Evolutionary conservation across 2,329 filamentous ascomycete species (phyloP), one percentile per base, ranked within the genome.

Genomic region (Fusarium musae): DNA sequence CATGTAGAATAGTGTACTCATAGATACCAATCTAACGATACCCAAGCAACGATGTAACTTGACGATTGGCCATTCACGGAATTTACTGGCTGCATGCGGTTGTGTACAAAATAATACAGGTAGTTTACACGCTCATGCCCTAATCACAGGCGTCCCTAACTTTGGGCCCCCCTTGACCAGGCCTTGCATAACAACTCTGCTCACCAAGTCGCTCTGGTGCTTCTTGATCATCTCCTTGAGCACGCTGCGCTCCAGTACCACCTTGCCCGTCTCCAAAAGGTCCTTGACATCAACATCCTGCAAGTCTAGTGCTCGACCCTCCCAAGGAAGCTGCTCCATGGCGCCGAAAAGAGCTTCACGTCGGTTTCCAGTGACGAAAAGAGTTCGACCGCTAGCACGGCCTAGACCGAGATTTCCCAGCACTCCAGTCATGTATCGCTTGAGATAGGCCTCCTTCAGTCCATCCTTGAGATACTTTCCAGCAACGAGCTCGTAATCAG

Each of bases 201-300:
- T 83, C 59, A 86, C 81, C 67, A 93, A 79, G 80, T 94, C 92
- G 78, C 88, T 92, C 84, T 92, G 88, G 78, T 97, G 95, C 74
- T 87, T 84, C 79, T 86, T 83, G 78, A 98, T 87, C 80, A 98
- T 90, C 80, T 89, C 87, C 81, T 91, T 88, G 79, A 99, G 86
- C 40, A 96, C 96, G 46, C 85, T 84, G 81, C 93, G 90, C 88
- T 99, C 96, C 78, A 99, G 90, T 68, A 99, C 91, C 69, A 99
- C 85, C 78, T 95, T 91, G 60, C 93, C 93, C 60, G 92, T 91
- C 85, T 96, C 93, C 75, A 99, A 84, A 73, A 99, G 83, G 81
- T 98, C 93, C 88, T 98, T 99, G 71, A 99, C 94, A 83, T 98
- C 96, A 40, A 99, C 94, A 71, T 97, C 93, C n/a, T 88, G 85